Evolutionary conservation across 768 basidiomycete genomes (phyloP).

Genomic region (Phanerochaete sordida): DNA sequence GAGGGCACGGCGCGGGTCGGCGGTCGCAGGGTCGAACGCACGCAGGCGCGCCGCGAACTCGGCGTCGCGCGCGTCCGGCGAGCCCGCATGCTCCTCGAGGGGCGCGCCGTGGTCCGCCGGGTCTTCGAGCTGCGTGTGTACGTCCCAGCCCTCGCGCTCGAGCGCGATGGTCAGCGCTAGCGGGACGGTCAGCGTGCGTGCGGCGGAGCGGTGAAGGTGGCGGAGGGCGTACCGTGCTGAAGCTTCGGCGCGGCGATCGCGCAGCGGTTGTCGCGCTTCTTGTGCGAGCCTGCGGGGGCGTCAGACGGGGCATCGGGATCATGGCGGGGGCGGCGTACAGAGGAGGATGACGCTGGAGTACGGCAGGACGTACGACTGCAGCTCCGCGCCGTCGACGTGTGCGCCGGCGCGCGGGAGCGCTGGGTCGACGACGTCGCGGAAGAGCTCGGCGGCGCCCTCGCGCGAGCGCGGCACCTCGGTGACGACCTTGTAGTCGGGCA

Average conservation of each 20-base stretch:
- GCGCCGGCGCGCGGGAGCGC: slow-evolving; percentile 45
- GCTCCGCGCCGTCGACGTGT: slow-evolving; percentile 38
- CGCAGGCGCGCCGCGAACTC: slow-evolving; percentile 46
- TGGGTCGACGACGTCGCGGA: slow-evolving; percentile 61
- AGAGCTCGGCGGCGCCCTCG: slow-evolving; percentile 68
- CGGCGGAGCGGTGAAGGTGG: slow-evolving; percentile 24
- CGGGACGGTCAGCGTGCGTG: slow-evolving; percentile 29
- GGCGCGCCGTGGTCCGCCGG: slow-evolving; percentile 39
- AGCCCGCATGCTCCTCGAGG: slow-evolving; percentile 56
- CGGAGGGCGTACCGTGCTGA: slow-evolving; percentile 39
- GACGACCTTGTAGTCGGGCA: slow-evolving; percentile 90
- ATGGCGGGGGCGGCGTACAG: slow-evolving; percentile 50
- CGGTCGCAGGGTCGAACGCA: slow-evolving; percentile 42
- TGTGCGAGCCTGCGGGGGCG: slow-evolving; percentile 74
- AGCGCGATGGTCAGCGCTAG: slow-evolving; percentile 53
- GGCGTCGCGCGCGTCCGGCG: slow-evolving; percentile 50
- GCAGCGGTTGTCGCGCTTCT: slow-evolving; percentile 89
- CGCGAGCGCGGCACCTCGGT: slow-evolving; percentile 62
- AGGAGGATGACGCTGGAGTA: slow-evolving; percentile 89
- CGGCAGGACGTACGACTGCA: slow-evolving; percentile 78
- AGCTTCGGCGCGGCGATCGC: slow-evolving; percentile 83
- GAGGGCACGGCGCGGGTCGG: slow-evolving; percentile 62
- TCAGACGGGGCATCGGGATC: not conserved
- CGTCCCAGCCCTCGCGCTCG: slow-evolving; percentile 68
- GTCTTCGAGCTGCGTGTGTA: slow-evolving; percentile 71